These are phyloP conservation scores for Ogataea polymorpha DNA, from an alignment of 805 yeast genomes.

Conservation along the genomic window DNA sequence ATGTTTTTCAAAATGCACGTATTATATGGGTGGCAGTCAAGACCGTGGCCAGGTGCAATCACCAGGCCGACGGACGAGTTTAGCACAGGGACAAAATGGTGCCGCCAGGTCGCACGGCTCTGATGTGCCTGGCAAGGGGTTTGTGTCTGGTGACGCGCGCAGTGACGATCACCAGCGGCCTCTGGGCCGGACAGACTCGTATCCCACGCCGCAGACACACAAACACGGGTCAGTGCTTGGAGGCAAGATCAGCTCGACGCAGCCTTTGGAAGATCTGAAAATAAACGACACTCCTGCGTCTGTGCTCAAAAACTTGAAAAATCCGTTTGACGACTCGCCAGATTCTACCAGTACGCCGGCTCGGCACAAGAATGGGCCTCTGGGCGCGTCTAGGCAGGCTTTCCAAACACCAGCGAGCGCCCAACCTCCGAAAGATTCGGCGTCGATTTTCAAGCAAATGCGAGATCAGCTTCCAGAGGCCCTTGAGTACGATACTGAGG, in stretches of 20 bases:
- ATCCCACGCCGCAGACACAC: background rate
- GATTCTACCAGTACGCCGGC: slow-evolving; percentile 22
- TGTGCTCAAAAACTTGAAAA: slow-evolving; percentile 28
- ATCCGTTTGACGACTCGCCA: slow-evolving; percentile 38
- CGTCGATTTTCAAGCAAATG: slow-evolving; percentile 24
- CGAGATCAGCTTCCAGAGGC: slow-evolving; percentile 21
- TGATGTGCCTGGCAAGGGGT: no score
- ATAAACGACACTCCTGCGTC: slow-evolving; percentile 25
- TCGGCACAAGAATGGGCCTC: background rate
- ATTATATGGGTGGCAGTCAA: background rate
- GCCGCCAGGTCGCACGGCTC: no score
- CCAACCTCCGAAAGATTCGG: slow-evolving; percentile 8
- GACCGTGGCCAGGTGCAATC: no score
- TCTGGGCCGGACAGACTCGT: background rate
- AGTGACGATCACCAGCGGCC: background rate
- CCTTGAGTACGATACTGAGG: slow-evolving; percentile 26
- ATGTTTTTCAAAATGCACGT: background rate
- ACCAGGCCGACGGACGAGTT: no score
- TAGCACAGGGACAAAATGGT: no score
- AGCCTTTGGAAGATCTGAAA: slow-evolving; percentile 5
- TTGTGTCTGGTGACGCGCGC: background rate
- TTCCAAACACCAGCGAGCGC: background rate
- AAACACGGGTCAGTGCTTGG: no score
- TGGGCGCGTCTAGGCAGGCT: background rate
- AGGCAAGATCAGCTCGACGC: slow-evolving; percentile 1